phyloP scores from a whole-genome alignment of 106 monocot species.

The Alisma plantagoaquatica region DNA sequence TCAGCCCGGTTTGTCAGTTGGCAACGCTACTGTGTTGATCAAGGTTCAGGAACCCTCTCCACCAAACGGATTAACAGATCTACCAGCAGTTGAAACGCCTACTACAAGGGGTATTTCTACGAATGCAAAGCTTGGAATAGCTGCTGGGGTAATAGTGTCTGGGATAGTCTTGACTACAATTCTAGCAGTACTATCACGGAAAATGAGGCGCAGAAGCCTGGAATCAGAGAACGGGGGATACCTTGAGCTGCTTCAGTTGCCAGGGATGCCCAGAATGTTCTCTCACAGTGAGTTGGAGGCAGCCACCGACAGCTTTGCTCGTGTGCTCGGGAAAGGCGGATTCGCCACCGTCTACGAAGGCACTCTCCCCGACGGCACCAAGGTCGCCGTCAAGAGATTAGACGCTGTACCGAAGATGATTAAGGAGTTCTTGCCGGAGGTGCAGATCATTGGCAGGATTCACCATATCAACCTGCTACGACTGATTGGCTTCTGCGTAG shows the following conservation, averaged over 20 bases:
- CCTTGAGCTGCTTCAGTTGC: background rate
- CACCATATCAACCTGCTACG: too few species aligned
- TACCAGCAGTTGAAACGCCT: too few species aligned
- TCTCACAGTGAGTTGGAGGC: background rate
- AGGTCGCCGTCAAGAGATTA: slow-evolving; percentile 35
- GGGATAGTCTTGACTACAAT: background rate
- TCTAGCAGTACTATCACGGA: background rate
- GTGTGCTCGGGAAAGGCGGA: slow-evolving; percentile 40
- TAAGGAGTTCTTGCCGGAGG: slow-evolving; percentile 18
- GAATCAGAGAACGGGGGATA: background rate
- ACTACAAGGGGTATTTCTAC: background rate
- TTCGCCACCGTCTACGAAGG: slow-evolving; percentile 48
- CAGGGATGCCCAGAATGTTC: background rate
- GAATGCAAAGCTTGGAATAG: background rate
- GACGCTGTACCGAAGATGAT: slow-evolving; percentile 20
- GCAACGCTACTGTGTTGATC: background rate
- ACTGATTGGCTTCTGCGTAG: slow-evolving; percentile 14
- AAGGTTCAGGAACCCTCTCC: background rate
- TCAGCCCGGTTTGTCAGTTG: background rate
- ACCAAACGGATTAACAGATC: too few species aligned
- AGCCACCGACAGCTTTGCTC: slow-evolving; percentile 29
- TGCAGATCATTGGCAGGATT: too few species aligned
- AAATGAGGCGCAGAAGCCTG: background rate
- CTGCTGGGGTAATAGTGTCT: background rate
- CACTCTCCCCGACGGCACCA: slow-evolving; percentile 9